phyloP scores from a whole-genome alignment of 139 green algal species.

The Picochlorum sp. region DNA sequence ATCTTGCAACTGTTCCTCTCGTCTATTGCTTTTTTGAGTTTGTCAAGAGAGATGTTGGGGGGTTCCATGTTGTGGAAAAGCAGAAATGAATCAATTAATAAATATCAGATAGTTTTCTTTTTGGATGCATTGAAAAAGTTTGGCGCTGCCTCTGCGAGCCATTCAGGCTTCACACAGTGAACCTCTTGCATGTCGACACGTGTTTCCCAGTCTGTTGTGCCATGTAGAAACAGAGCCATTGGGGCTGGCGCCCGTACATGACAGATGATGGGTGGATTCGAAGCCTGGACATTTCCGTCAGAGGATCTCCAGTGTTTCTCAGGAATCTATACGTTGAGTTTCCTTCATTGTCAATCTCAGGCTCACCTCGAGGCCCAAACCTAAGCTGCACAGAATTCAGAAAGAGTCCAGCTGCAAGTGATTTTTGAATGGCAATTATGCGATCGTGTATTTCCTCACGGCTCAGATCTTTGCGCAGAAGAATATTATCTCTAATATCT shows the following conservation, averaged over 20 bases:
- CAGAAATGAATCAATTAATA: not conserved
- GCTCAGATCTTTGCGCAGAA: slow-evolving; percentile 19
- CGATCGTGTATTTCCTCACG: slow-evolving; percentile 5
- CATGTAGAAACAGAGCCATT: slow-evolving; percentile 44
- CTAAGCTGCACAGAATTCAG: slow-evolving; percentile 75
- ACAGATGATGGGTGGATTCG: slow-evolving; percentile 49
- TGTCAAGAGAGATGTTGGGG: slow-evolving; percentile 8
- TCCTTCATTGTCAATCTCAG: slow-evolving; percentile 44
- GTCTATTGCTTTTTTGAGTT: slow-evolving; percentile 69
- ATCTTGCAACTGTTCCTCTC: slow-evolving; percentile 62
- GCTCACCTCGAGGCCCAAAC: slow-evolving; percentile 74
- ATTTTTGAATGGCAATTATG: slow-evolving; percentile 66
- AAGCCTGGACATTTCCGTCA: slow-evolving; percentile 27
- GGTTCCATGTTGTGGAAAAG: not conserved
- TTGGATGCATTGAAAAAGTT: slow-evolving; percentile 80
- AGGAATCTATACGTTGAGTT: slow-evolving; percentile 83
- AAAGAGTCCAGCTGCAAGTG: slow-evolving; percentile 91
- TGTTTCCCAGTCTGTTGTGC: slow-evolving; percentile 45
- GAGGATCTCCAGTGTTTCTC: slow-evolving; percentile 63
- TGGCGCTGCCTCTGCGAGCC: slow-evolving; percentile 90
- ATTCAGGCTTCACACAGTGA: slow-evolving; percentile 88
- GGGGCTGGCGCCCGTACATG: slow-evolving; percentile 43
- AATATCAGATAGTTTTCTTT: not conserved
- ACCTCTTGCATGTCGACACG: slow-evolving; percentile 96
- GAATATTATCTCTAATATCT: slow-evolving; percentile 39